Evolutionary conservation across 768 basidiomycete species (phyloP), one percentile per base, ranked within the genome.

Genomic region (Rhodotorula taiwanensis): DNA sequence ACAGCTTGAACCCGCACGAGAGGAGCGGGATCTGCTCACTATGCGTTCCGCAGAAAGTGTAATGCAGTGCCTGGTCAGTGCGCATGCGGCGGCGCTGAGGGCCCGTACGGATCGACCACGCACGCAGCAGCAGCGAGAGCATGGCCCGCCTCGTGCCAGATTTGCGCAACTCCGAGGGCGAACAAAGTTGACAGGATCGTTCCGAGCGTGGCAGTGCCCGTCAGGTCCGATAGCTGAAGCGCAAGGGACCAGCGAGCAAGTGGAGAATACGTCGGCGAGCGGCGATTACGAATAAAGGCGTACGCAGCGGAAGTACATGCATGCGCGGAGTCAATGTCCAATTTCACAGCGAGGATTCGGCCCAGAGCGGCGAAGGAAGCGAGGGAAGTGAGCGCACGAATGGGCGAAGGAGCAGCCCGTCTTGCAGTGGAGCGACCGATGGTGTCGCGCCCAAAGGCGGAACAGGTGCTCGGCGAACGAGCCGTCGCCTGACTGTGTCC

Each of bases 71-170:
- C 20, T 23, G 33, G 6, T 0, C 28, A 3, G 20, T 23, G 52
- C 0, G 16, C n/a, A 20, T 9, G 23, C 21, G 25, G 16, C 9
- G 13, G 4, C n/a, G n/a, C n/a, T n/a, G n/a, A n/a, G n/a, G n/a
- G n/a, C n/a, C n/a, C n/a, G n/a, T n/a, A n/a, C n/a, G n/a, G n/a
- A n/a, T n/a, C n/a, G n/a, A n/a, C n/a, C n/a, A 45, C 62, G 10
- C 7, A 67, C 66, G 50, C 49, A 0, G 62, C 55, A 16, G 61
- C 67, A 4, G 55, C 55, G 18, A 69, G 49, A 0, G 62, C 62
- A 36, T 69, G 67, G 0, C 58, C 62, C 2, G 47, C 44, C 30
- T 69, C 67, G 52, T 69, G 67, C n/a, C 53, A 61, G 30, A 25
- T 31, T 47, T 69, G 67, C 11, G 59, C 33, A 9, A 52, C 8